Percentiles rank a stretch among this genome's conserved stretches.
These are phyloP conservation scores for Xylaria digitata DNA, from an alignment of 2,329 filamentous ascomycete genomes.

Conservation along the genomic window DNA sequence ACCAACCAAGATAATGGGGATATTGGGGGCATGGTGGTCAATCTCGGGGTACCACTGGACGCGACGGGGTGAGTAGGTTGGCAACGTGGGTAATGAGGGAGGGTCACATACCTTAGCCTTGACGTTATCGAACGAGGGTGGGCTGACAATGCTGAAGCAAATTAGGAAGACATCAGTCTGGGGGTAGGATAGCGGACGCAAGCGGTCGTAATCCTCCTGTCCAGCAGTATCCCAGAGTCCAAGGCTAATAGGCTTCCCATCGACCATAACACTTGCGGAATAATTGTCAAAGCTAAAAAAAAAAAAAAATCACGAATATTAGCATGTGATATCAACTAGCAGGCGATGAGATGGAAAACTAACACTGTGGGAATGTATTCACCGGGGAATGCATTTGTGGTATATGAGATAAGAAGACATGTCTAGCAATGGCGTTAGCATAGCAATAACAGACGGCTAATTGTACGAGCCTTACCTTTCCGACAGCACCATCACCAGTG, in stretches of 20 bases:
- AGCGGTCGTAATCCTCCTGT: constrained; percentile 97
- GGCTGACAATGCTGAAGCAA: constrained; percentile 98
- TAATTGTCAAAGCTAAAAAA: constrained; percentile 91
- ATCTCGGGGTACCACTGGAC: constrained; percentile 95
- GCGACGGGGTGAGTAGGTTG: constrained; percentile 33
- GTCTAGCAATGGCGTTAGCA: constrained; percentile 67
- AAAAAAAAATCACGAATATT: constrained; percentile 29
- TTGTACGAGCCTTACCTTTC: constrained; percentile 76
- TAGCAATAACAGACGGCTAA: not conserved
- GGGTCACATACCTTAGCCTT: constrained; percentile 83
- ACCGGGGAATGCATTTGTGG: constrained; percentile 99
- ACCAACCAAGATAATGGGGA: constrained; percentile 95
- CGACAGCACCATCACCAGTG: constrained; percentile 98
- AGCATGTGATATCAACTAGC: constrained; percentile 30
- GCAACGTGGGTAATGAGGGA: not conserved
- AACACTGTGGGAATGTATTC: constrained; percentile 99
- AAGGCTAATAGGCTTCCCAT: constrained; percentile 96
- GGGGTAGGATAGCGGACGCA: constrained; percentile 94
- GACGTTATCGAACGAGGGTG: constrained; percentile 98
- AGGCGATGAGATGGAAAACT: constrained; percentile 51
- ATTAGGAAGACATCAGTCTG: constrained; percentile 99
- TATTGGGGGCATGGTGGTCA: constrained; percentile 93
- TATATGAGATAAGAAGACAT: constrained; percentile 99
- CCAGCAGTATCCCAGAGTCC: constrained; percentile 98
- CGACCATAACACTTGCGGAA: constrained; percentile 98